These are phyloP conservation scores for Exophiala sp. DNA, from an alignment of 2,329 filamentous ascomycete species.

Conservation along the genomic window DNA sequence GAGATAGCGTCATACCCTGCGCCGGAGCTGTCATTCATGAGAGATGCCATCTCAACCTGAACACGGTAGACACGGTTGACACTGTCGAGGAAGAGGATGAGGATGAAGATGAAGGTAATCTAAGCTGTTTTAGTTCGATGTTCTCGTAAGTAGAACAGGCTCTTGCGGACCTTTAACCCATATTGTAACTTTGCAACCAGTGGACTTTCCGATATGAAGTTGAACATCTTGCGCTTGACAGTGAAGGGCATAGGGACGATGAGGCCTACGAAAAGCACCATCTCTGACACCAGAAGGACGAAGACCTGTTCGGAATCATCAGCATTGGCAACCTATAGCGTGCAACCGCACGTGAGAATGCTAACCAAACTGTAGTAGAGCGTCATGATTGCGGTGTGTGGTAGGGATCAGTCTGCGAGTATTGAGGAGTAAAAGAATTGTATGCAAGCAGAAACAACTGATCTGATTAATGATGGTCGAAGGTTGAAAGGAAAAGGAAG, in stretches of 20 bases:
- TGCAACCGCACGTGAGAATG: background rate
- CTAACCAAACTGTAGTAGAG: conserved; percentile 58
- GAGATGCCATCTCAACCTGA: conserved; percentile 77
- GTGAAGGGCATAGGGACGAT: conserved; percentile 82
- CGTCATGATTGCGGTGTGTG: conserved; percentile 54
- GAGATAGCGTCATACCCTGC: conserved; percentile 46
- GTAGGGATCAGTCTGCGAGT: background rate
- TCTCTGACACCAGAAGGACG: conserved; percentile 48
- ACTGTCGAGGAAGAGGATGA: conserved; percentile 96
- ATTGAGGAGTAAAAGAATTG: background rate
- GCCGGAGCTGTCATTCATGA: conserved; percentile 58
- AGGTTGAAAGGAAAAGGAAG: background rate
- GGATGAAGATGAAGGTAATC: conserved; percentile 98
- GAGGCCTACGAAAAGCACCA: conserved; percentile 48
- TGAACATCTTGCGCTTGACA: conserved; percentile 81
- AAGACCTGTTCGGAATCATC: conserved; percentile 40
- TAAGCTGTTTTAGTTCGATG: conserved; percentile 33
- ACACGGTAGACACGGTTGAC: conserved; percentile 96
- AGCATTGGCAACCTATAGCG: conserved; percentile 1
- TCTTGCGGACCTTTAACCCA: conserved; percentile 71
- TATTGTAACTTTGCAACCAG: conserved; percentile 91
- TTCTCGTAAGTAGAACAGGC: background rate
- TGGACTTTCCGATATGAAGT: conserved; percentile 89
- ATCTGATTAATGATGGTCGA: background rate
- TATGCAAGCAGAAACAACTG: background rate